Percentiles rank a stretch among this genome's conserved stretches.
Evolutionary conservation across 2,329 filamentous ascomycete species (phyloP).

Genomic region (Botrytis squamosa): DNA sequence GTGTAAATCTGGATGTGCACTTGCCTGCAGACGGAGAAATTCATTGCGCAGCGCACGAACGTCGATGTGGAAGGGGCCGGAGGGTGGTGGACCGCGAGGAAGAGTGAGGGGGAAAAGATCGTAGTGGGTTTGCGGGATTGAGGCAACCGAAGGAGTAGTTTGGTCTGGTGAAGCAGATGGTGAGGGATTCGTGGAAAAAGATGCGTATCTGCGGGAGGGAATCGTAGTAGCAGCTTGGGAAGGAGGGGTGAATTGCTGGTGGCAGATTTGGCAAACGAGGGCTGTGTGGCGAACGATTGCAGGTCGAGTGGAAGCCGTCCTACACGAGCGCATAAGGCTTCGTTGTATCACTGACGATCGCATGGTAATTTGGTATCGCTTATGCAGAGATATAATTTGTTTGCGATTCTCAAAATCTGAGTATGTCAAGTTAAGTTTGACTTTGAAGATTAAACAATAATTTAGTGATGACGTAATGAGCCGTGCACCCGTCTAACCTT

Average conservation of each 20-base stretch:
- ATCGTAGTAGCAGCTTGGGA: background rate
- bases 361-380: background rate
- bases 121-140: slow-evolving; percentile 64
- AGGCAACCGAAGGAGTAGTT: background rate
- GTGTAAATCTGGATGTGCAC: slow-evolving; percentile 67
- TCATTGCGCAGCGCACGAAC: slow-evolving; percentile 70
- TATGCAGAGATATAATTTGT: background rate
- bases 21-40: slow-evolving; percentile 80
- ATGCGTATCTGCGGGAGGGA: slow-evolving; percentile 1
- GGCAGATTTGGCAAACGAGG: slow-evolving; percentile 4
- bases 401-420: background rate
- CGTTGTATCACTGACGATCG: slow-evolving; percentile 9
- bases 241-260: slow-evolving; percentile 3
- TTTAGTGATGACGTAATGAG: slow-evolving; percentile 8
- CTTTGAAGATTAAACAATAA: background rate
- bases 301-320: background rate
- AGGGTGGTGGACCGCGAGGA: slow-evolving; percentile 73
- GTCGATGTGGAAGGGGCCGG: slow-evolving; percentile 73
- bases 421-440: background rate
- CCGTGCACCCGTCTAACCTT: background rate
- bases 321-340: slow-evolving; percentile 12
- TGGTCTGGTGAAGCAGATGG: background rate
- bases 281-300: background rate
- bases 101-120: slow-evolving; percentile 82
- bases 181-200: background rate